Conservation (phyloP, 306 rosid species). For the Senna tora region DNA sequence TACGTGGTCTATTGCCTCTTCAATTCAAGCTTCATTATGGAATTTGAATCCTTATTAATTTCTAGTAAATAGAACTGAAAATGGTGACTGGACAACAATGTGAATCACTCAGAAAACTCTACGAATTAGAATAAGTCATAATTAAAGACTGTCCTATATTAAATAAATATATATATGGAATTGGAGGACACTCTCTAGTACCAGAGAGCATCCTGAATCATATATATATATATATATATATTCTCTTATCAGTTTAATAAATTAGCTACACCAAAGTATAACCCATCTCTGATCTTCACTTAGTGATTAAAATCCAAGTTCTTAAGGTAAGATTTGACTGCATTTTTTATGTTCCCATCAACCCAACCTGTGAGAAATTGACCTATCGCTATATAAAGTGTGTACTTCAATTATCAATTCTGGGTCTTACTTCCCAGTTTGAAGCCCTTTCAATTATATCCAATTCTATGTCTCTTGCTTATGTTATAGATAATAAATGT, state of each 20-base stretch:
- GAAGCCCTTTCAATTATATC: neutral
- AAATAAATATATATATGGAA: neutral
- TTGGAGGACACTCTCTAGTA: no score
- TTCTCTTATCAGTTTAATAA: neutral
- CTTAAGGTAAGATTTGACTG: conserved; percentile 24
- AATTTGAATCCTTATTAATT: conserved; percentile 1
- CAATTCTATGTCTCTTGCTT: conserved; percentile 11
- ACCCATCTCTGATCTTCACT: conserved; percentile 14
- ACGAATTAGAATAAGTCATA: conserved; percentile 9
- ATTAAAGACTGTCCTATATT: neutral
- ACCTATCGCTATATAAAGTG: conserved; percentile 2
- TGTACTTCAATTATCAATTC: conserved; percentile 3
- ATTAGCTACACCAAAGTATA: no score
- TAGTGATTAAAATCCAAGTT: conserved; percentile 8
- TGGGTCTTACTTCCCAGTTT: neutral
- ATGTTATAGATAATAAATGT: neutral
- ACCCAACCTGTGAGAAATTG: conserved; percentile 40
- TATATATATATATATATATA: neutral
- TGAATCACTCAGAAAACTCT: neutral
- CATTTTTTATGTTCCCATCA: conserved; percentile 18
- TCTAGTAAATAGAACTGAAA: neutral
- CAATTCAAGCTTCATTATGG: neutral
- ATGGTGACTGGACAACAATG: neutral
- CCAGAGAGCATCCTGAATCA: no score
- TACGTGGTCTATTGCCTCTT: neutral